Evolutionary conservation across 2,329 filamentous ascomycete genomes (phyloP), one percentile per base, ranked within the genome.

Genomic region (Fusarium concolor): DNA sequence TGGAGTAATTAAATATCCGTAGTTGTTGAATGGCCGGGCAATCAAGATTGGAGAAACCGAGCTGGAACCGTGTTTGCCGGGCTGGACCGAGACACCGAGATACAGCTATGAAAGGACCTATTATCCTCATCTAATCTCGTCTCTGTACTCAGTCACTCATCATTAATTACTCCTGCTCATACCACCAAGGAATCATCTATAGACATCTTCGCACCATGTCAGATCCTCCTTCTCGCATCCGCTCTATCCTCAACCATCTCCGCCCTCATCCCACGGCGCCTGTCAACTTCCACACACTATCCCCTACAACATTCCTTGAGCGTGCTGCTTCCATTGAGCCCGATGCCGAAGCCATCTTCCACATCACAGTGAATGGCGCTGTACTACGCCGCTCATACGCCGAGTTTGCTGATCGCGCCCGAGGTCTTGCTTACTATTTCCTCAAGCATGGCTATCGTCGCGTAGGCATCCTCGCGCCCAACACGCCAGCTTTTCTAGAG

Each of bases 401-500:
- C 59, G 90, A 96, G 74, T 89, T 94, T 61, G 92, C 96, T 17
- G 92, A 97, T 75, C 92, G 96, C 42, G 92, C 94, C 5, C 84
- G 92, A 41, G 96, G 95, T 1, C 82, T 99, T 18, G 94, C 94
- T 15, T 98, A 97, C 80, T 98, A 91, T 77, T 77, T 99, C 57
- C 87, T 87, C 71, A 92, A 92, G 77, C 88, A 92, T 75, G 85
- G 87, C 6, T 89, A 88, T 74, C 90, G 88, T 74, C 86, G 92
- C 62, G 91, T 98, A 8, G 96, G 96, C 9, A 90, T 99, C 46
- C 84, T 99, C 12, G 90, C 89, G 10, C 92, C 96, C 5, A 99
- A 99, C 77, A 99, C 96, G 2, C 96, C 96, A 0, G 94, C 94
- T 0, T 98, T 98, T 74, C 84, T 99, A 28, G 95, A 98, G 80